Base-by-base conservation (phyloP, 1,284 basidiomycete genomes). In the Marasmius fiardii region DNA sequence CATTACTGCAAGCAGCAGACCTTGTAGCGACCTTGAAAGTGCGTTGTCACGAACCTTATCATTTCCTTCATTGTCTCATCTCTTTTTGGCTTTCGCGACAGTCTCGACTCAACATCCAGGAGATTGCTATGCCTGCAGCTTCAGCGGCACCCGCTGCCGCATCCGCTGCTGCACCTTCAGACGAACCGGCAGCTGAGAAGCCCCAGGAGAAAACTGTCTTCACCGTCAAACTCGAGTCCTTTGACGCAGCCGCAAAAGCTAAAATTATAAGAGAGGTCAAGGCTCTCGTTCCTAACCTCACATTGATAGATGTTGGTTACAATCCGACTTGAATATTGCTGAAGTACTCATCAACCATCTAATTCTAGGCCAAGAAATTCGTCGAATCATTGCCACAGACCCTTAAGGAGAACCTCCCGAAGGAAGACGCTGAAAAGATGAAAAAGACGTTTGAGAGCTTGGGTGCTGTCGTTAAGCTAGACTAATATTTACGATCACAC, bases 191-290 rank as follows among this genome's bases (percentile, higher is more conserved):
- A 45, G 90, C 90, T 83, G 95, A 95, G 71, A 97, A 97, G 72
- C 95, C 95, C 51, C 98, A 98, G 77, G 97, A 99, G 76, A 99
- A 99, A 86, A 97, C 95, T 7, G 83, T 96, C 43, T 99, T 99
- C 78, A 96, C 89, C 64, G 88, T 98, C 68, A 96, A 89, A 73
- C 82, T 98, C 44, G 92, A 95, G 69, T 93, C 93, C 58, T 95
- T 98, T 66, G 94, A 96, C 61, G 83, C 93, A 3, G 77, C 83
- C 20, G 80, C 91, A 57, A 98, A 99, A 74, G 93, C 97, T 43
- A 99, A 99, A 80, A 88, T 98, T 65, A 99, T 99, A 69, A 87
- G 93, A 65, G 97, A 99, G 74, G 93, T 99, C 66, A 99, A 99
- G 81, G 92, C 92, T 8, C 71, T 97, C 63, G 88, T 96, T 64